These are phyloP conservation scores for Steccherinum ochraceum DNA, from an alignment of 768 basidiomycete species.

Conservation along the genomic window DNA sequence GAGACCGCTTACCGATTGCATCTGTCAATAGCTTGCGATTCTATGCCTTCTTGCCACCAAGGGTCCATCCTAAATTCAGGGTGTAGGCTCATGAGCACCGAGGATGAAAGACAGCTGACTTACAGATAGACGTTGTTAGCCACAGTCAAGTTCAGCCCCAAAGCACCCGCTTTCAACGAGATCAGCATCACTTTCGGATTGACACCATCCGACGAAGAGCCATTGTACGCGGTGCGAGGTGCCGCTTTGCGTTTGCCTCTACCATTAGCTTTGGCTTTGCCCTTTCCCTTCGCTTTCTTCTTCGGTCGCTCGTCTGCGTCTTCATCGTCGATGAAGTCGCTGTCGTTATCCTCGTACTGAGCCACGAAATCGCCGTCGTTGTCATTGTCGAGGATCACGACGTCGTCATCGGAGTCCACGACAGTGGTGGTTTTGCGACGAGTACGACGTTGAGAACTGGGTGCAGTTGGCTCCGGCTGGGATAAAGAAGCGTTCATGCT, in stretches of 20 bases:
- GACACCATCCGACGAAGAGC: conserved; percentile 17
- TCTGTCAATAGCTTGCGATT: conserved; percentile 77
- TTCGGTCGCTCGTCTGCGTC: conserved; percentile 12
- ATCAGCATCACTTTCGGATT: conserved; percentile 83
- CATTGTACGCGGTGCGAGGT: conserved; percentile 4
- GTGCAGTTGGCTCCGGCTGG: conserved; percentile 11
- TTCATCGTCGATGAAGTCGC: conserved; percentile 32
- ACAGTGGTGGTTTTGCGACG: conserved; percentile 1
- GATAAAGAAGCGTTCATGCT: neutral
- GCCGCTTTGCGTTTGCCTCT: conserved; percentile 26
- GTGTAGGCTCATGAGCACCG: too few relatives aligned
- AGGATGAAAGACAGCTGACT: conserved; percentile 23
- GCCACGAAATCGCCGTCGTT: conserved; percentile 19
- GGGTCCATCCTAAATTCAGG: neutral
- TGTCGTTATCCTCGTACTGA: conserved; percentile 19
- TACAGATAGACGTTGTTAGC: conserved; percentile 84
- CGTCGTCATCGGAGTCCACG: neutral
- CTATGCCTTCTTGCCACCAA: conserved; percentile 44
- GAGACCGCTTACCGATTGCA: conserved; percentile 50
- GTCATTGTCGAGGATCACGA: conserved; percentile 9
- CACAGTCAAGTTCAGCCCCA: conserved; percentile 83
- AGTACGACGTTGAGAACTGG: conserved; percentile 6
- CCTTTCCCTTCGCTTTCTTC: conserved; percentile 28
- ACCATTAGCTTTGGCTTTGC: conserved; percentile 23
- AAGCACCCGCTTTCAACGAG: conserved; percentile 76